phyloP scores from a whole-genome alignment of 2,329 filamentous ascomycete genomes.

The Aspergillus niger region DNA sequence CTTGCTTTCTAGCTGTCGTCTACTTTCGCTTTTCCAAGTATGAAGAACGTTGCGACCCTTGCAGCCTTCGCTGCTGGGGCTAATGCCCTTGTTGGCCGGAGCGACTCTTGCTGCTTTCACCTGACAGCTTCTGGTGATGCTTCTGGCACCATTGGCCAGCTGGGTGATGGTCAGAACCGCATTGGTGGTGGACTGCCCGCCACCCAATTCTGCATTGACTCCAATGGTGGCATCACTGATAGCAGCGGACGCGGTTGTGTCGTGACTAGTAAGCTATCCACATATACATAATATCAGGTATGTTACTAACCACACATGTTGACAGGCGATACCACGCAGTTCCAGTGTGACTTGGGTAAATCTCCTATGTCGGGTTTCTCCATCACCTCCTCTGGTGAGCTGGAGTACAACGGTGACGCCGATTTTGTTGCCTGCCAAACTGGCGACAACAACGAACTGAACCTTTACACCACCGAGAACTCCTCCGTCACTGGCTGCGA shows the following conservation, averaged over 20 bases:
- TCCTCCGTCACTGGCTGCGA: conserved; percentile 37
- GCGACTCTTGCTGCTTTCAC: conserved; percentile 54
- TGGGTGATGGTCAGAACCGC: conserved; percentile 63
- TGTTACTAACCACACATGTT: conserved; percentile 16
- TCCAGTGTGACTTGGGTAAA: conserved; percentile 62
- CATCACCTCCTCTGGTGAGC: conserved; percentile 54
- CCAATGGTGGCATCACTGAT: conserved; percentile 58
- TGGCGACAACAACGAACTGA: conserved; percentile 41
- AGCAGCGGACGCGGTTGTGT: conserved; percentile 62
- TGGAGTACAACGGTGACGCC: conserved; percentile 55
- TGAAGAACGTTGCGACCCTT: conserved; percentile 43
- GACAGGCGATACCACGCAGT: conserved; percentile 57
- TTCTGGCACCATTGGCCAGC: conserved; percentile 60
- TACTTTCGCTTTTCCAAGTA: conserved; percentile 24
- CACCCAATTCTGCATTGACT: conserved; percentile 58
- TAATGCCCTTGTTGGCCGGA: conserved; percentile 45
- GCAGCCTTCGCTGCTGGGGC: conserved; percentile 44
- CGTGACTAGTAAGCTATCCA: conserved; percentile 55
- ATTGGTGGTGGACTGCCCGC: conserved; percentile 53
- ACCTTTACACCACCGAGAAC: conserved; percentile 45
- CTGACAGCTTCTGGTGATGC: conserved; percentile 53
- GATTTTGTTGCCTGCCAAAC: conserved; percentile 65
- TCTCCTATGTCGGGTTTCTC: conserved; percentile 57
- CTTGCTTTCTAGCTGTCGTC: conserved; percentile 8
- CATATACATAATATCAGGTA: background rate